Conservation (phyloP, 495 filamentous ascomycete genomes). For the Talaromyces nanjingensis region DNA sequence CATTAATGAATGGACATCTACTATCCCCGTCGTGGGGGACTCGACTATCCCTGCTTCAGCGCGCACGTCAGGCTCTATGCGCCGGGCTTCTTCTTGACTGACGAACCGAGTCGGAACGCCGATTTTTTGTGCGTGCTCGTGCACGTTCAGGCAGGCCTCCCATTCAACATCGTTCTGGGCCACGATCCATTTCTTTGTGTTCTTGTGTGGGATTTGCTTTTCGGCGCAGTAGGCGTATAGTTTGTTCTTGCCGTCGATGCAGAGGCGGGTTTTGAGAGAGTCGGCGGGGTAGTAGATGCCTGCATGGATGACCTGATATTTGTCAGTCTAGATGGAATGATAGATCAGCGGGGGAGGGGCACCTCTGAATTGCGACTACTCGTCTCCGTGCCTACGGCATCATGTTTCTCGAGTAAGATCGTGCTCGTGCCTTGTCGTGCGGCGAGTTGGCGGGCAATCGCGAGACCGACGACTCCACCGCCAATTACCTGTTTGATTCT, state of each 20-base stretch:
- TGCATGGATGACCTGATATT: constrained; percentile 76
- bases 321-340: not conserved
- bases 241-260: constrained; percentile 64
- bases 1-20: constrained; percentile 86
- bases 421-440: constrained; percentile 55
- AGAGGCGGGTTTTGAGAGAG: constrained; percentile 78
- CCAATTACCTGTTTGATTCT: constrained; percentile 61
- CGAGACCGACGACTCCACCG: constrained; percentile 83
- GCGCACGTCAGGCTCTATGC: constrained; percentile 66
- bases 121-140: constrained; percentile 57
- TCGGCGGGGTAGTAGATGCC: constrained; percentile 82
- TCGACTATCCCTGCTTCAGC: constrained; percentile 69
- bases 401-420: constrained; percentile 76
- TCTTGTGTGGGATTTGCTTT: constrained; percentile 60
- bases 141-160: constrained; percentile 56
- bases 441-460: constrained; percentile 75
- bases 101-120: constrained; percentile 71
- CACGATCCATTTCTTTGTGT: constrained; percentile 90
- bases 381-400: constrained; percentile 77
- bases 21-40: constrained; percentile 77
- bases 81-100: constrained; percentile 46
- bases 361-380: constrained; percentile 87
- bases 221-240: constrained; percentile 72
- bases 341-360: not conserved
- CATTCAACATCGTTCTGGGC: constrained; percentile 70